Percentiles rank a stretch among this genome's conserved stretches.
Evolutionary conservation across 495 filamentous ascomycete species (phyloP).

Genomic region (Staphylotrichum tortipilum): DNA sequence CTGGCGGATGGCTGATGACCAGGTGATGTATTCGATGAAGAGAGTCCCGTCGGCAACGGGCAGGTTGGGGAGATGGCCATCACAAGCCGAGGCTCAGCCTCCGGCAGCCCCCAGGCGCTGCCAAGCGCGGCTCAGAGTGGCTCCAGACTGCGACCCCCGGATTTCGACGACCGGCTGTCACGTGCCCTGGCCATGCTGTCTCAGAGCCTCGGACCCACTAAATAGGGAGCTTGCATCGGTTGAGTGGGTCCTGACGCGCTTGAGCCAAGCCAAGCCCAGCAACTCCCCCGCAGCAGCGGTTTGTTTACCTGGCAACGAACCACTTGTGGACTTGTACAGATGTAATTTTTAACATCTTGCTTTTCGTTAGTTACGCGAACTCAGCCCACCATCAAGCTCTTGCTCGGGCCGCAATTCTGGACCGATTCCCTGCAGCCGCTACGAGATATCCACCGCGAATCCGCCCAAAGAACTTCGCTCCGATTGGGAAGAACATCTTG

Average conservation of each 20-base stretch:
- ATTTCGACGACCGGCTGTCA: conserved; percentile 5
- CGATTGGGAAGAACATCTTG: not conserved
- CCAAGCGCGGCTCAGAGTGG: conserved; percentile 5
- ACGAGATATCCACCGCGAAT: not conserved
- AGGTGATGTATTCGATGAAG: too few relatives aligned
- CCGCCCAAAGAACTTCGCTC: not conserved
- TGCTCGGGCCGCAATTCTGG: not conserved
- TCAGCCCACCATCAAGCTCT: not conserved
- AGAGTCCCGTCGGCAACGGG: too few relatives aligned
- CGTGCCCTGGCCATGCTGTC: not conserved
- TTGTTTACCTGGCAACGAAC: conserved; percentile 24
- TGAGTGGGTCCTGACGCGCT: not conserved
- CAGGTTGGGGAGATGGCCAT: conserved; percentile 7
- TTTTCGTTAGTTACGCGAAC: not conserved
- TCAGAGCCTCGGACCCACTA: not conserved
- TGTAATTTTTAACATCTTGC: conserved; percentile 7
- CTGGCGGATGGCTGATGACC: conserved; percentile 2
- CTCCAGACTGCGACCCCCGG: conserved; percentile 1
- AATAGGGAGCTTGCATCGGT: conserved; percentile 1
- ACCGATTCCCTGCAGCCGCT: not conserved
- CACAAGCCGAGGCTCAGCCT: conserved; percentile 15
- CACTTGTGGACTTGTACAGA: not conserved
- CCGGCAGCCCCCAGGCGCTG: not conserved
- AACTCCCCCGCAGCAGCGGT: too few relatives aligned
- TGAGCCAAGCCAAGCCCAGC: conserved; percentile 14